Conservation (phyloP, 805 yeast genomes). For the Ogataea polymorpha region DNA sequence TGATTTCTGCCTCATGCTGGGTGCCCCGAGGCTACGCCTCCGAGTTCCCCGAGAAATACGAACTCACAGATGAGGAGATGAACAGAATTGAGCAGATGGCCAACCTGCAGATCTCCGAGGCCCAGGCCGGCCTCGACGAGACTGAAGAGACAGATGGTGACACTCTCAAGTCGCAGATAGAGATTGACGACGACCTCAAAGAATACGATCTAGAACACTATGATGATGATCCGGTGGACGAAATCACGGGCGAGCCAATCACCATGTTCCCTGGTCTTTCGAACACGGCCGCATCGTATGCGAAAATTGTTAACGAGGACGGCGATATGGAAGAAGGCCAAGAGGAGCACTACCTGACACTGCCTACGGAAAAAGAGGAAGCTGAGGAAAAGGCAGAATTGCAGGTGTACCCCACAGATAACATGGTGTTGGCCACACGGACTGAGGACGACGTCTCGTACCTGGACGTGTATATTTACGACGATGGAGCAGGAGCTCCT, state of each 20-base stretch:
- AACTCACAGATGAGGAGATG: constrained; percentile 88
- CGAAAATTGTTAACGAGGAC: constrained; percentile 40
- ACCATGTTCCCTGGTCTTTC: constrained; percentile 72
- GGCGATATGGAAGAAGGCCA: constrained; percentile 30
- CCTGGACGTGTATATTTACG: constrained; percentile 90
- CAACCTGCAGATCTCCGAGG: constrained; percentile 74
- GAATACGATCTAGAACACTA: constrained; percentile 85
- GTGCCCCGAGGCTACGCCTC: constrained; percentile 95
- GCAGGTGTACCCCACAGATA: constrained; percentile 87
- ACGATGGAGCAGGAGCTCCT: constrained; percentile 88
- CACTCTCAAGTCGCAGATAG: constrained; percentile 49
- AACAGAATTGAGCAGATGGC: constrained; percentile 86
- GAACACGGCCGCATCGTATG: constrained; percentile 54
- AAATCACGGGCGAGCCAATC: constrained; percentile 48
- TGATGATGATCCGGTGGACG: constrained; percentile 62
- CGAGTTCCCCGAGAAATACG: constrained; percentile 87
- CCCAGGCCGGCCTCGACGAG: constrained; percentile 58
- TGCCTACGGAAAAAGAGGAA: constrained; percentile 60
- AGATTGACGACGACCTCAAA: constrained; percentile 78
- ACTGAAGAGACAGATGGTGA: constrained; percentile 37
- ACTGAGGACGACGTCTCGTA: constrained; percentile 95
- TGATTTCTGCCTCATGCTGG: constrained; percentile 94
- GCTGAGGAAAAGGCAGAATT: constrained; percentile 79
- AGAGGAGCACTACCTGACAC: constrained; percentile 59
- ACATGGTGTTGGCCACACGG: constrained; percentile 83